Evolutionary conservation across 176 grass and related monocot species (phyloP).

Genomic region (Eragrostis curvula): DNA sequence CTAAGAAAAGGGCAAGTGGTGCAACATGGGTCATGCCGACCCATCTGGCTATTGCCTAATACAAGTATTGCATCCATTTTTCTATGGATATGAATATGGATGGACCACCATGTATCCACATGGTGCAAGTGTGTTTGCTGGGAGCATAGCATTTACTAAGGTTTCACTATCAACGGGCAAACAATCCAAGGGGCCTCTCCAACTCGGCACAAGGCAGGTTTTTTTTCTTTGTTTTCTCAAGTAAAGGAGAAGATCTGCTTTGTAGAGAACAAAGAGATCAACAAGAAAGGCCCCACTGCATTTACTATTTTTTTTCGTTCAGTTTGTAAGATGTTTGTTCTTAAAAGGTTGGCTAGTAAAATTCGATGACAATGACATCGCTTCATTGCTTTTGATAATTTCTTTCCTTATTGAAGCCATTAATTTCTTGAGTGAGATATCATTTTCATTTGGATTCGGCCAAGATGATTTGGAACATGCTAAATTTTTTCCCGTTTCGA

Average conservation of each 20-base stretch:
- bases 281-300: constrained; percentile 6
- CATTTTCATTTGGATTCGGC: constrained; percentile 22
- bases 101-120: constrained; percentile 34
- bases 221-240: background rate
- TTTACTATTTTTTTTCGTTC: background rate
- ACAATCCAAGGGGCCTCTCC: constrained; percentile 23
- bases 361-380: background rate
- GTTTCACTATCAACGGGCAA: constrained; percentile 28
- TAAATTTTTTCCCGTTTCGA: background rate
- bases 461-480: background rate
- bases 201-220: background rate
- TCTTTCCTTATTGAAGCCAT: background rate
- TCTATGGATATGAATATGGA: constrained; percentile 1
- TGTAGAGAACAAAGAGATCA: constrained; percentile 19
- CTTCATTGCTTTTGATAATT: background rate
- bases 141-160: constrained; percentile 49
- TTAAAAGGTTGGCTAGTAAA: background rate
- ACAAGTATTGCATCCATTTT: background rate
- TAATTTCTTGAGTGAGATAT: background rate
- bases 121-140: constrained; percentile 30
- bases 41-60: background rate
- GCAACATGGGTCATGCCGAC: constrained; percentile 31
- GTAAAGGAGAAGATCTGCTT: constrained; percentile 10
- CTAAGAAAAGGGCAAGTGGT: background rate
- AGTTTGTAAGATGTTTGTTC: background rate